Percentiles rank a stretch among this genome's conserved stretches.
These are phyloP conservation scores for Fusarium nygamai DNA, from an alignment of 2,329 filamentous ascomycete species.

Conservation along the genomic window DNA sequence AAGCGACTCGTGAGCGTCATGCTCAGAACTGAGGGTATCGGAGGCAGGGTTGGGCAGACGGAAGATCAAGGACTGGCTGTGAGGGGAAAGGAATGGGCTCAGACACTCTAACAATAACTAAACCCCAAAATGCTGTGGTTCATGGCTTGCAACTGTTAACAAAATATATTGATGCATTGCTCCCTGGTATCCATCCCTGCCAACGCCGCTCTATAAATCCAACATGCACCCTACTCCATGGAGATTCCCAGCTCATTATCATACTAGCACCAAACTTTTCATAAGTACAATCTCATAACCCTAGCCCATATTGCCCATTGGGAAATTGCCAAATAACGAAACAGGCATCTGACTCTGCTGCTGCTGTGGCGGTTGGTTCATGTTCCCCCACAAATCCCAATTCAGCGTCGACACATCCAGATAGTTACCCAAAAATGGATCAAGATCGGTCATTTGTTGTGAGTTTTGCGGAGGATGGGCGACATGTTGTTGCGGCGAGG, in stretches of 20 bases:
- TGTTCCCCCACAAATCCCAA: conserved; percentile 57
- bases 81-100: not conserved
- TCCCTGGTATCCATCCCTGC: conserved; percentile 12
- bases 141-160: not conserved
- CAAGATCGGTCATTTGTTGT: conserved; percentile 47
- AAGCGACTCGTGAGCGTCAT: not conserved
- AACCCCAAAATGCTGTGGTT: not conserved
- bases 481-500: conserved; percentile 38
- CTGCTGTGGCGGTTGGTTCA: conserved; percentile 33
- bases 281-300: not conserved
- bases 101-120: not conserved
- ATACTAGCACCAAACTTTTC: conserved; percentile 6
- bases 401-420: conserved; percentile 56
- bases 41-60: too few relatives aligned
- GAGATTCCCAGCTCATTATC: conserved; percentile 29
- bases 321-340: conserved; percentile 47
- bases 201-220: conserved; percentile 35
- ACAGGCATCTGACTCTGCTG: conserved; percentile 43
- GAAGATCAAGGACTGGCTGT: not conserved
- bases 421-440: conserved; percentile 57
- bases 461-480: conserved; percentile 43
- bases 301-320: conserved; percentile 40
- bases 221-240: conserved; percentile 37
- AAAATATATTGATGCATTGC: conserved; percentile 14
- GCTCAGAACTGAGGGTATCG: not conserved